A percentile compares a stretch with the other conserved stretches of the same genome.
Conservation (phyloP, 805 yeast genomes). For the Candida sakaeoensis region DNA sequence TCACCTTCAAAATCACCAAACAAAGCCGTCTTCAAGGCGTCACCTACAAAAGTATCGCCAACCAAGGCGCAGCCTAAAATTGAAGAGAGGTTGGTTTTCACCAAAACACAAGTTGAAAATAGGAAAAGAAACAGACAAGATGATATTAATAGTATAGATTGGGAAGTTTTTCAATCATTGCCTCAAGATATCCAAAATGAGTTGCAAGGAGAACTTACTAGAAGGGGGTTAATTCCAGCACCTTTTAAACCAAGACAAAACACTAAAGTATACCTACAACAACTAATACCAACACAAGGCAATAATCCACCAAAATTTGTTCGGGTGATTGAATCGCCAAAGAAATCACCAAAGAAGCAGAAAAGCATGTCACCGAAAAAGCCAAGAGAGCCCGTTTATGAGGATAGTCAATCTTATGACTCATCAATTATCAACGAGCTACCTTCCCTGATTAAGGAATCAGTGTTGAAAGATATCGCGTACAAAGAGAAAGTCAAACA, state of each 20-base stretch:
- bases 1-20: neutral
- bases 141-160: slow-evolving; percentile 42
- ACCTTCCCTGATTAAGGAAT: slow-evolving; percentile 34
- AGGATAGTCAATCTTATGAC: slow-evolving; percentile 30
- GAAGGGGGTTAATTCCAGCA: slow-evolving; percentile 31
- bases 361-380: slow-evolving; percentile 6
- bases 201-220: slow-evolving; percentile 47
- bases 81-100: neutral
- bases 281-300: slow-evolving; percentile 31
- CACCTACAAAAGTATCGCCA: neutral
- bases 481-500: slow-evolving; percentile 24
- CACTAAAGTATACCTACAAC: slow-evolving; percentile 32
- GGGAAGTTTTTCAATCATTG: slow-evolving; percentile 59
- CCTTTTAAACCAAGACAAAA: slow-evolving; percentile 4
- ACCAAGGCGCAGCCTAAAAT: neutral
- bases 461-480: slow-evolving; percentile 34
- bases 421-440: slow-evolving; percentile 33
- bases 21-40: neutral
- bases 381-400: slow-evolving; percentile 12
- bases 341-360: slow-evolving; percentile 10
- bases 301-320: slow-evolving; percentile 27
- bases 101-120: slow-evolving; percentile 2
- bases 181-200: slow-evolving; percentile 69
- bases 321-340: slow-evolving; percentile 30
- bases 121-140: neutral